These are phyloP conservation scores for Asterionellopsis glacialis DNA, from an alignment of 108 stramenopile genomes.

Conservation along the genomic window DNA sequence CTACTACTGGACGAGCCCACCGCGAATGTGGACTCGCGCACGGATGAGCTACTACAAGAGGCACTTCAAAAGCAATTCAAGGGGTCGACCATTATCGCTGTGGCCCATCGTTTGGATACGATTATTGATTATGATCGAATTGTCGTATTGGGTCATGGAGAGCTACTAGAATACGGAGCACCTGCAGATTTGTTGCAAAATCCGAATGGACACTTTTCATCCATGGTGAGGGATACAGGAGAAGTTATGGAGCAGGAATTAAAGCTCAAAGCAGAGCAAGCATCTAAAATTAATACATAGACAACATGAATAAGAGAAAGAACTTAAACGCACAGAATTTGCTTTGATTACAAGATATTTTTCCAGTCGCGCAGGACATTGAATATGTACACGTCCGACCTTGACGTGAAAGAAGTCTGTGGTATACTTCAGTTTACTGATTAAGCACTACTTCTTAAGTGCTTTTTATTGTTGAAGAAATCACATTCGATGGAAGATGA, in stretches of 20 bases:
- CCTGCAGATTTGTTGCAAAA: slow-evolving; percentile 61
- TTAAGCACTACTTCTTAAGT: too few species aligned
- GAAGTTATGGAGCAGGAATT: slow-evolving; percentile 32
- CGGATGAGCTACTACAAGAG: slow-evolving; percentile 83
- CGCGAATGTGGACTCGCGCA: slow-evolving; percentile 82
- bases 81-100: slow-evolving; percentile 82
- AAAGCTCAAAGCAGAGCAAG: slow-evolving; percentile 14
- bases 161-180: slow-evolving; percentile 81
- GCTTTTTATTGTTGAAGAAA: too few species aligned
- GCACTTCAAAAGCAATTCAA: slow-evolving; percentile 63
- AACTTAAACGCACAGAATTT: too few species aligned
- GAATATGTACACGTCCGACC: too few species aligned
- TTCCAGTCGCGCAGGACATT: too few species aligned
- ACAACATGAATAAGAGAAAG: too few species aligned
- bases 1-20: slow-evolving; percentile 91
- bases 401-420: too few species aligned
- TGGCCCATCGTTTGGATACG: slow-evolving; percentile 94
- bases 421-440: too few species aligned
- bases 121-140: slow-evolving; percentile 89
- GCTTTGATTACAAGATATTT: too few species aligned
- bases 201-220: slow-evolving; percentile 19
- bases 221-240: slow-evolving; percentile 52
- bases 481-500: slow-evolving; percentile 43
- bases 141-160: slow-evolving; percentile 85
- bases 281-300: not conserved